Evolutionary conservation across 2,329 filamentous ascomycete genomes (phyloP).

Genomic region (Grosmannia serpens): DNA sequence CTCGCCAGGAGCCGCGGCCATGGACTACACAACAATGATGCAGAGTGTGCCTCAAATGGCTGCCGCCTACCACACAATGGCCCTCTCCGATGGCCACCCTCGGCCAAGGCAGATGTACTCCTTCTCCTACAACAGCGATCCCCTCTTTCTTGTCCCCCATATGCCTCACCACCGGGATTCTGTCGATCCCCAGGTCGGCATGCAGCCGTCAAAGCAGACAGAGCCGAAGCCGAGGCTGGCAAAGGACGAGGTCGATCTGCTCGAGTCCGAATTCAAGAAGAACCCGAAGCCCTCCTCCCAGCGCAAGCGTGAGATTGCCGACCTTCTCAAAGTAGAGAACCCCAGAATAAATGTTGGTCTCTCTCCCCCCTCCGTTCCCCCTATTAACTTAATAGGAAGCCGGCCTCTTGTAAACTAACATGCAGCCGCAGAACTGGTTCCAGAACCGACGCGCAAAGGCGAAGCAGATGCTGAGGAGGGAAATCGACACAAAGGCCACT

Average conservation of each 20-base stretch:
- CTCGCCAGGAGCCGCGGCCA: background rate
- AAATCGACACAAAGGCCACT: conserved; percentile 33
- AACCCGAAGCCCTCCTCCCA: conserved; percentile 54
- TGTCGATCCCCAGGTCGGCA: conserved; percentile 9
- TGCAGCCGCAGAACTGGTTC: conserved; percentile 50
- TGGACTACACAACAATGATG: conserved; percentile 10
- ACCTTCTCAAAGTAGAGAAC: conserved; percentile 50
- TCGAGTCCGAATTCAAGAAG: conserved; percentile 51
- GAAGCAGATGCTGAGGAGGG: conserved; percentile 48
- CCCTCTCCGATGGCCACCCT: background rate
- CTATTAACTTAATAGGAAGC: too few relatives aligned
- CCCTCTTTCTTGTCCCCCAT: conserved; percentile 8
- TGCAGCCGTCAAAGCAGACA: conserved; percentile 16
- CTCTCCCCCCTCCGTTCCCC: background rate
- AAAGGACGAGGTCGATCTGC: conserved; percentile 46
- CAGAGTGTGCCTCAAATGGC: conserved; percentile 7
- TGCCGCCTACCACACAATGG: background rate
- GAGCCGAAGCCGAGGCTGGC: conserved; percentile 42
- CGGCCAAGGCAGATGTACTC: conserved; percentile 2
- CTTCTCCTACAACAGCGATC: conserved; percentile 8
- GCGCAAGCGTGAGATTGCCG: conserved; percentile 48
- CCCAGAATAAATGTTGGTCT: conserved; percentile 48
- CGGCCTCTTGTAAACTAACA: background rate
- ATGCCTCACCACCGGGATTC: conserved; percentile 13
- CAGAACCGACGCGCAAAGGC: conserved; percentile 55